Evolutionary conservation across 108 stramenopile genomes (phyloP).

Genomic region (Skeletonema costatum): DNA sequence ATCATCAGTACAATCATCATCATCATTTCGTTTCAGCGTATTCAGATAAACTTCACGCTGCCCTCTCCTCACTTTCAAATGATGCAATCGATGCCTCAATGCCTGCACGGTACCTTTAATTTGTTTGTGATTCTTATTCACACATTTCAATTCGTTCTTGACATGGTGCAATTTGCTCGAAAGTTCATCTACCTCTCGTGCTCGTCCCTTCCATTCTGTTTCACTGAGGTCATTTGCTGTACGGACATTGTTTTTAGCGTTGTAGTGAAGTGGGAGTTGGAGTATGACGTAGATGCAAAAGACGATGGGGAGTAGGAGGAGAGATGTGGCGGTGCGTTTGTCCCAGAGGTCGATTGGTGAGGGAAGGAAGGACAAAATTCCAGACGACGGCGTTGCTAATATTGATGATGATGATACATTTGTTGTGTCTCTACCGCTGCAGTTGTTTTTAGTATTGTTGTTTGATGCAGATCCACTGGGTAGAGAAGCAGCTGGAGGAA

Average conservation of each 20-base stretch:
- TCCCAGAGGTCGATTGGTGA: conserved; percentile 33
- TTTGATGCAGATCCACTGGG: not conserved
- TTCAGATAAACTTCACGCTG: conserved; percentile 11
- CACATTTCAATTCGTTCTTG: conserved; percentile 8
- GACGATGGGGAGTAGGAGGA: conserved; percentile 37
- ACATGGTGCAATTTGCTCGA: not conserved
- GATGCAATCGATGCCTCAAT: conserved; percentile 16
- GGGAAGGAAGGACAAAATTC: conserved; percentile 22
- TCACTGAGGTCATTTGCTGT: conserved; percentile 1
- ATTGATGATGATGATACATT: not conserved
- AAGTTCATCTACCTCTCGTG: conserved; percentile 5
- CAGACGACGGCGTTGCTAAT: not conserved
- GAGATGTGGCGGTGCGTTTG: conserved; percentile 21
- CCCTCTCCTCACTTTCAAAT: conserved; percentile 20
- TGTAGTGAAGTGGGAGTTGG: conserved; percentile 33
- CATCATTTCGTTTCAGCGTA: not conserved
- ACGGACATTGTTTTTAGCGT: conserved; percentile 11
- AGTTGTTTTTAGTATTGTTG: not conserved
- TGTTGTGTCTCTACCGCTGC: not conserved
- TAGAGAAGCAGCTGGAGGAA: not conserved
- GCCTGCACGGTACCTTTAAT: conserved; percentile 4
- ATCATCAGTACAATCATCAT: not conserved
- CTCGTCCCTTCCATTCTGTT: conserved; percentile 14
- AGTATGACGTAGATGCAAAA: conserved; percentile 31
- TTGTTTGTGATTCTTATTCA: conserved; percentile 2